Percentiles rank a stretch among this genome's conserved stretches.
phyloP scores from a whole-genome alignment of 257 asterid genomes.

The Primulina eburnea region DNA sequence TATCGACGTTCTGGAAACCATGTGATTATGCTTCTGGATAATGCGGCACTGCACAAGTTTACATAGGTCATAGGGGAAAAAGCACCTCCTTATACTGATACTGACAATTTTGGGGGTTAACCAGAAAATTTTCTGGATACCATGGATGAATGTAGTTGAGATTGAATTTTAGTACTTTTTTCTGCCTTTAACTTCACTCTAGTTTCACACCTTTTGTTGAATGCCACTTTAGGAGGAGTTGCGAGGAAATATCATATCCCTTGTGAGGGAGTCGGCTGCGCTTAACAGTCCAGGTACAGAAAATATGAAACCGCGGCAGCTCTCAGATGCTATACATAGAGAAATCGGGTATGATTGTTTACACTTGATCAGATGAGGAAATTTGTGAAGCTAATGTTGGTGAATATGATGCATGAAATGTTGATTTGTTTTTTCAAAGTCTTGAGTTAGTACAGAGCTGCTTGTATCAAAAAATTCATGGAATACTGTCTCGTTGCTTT shows the following conservation, averaged over 20 bases:
- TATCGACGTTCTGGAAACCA: not conserved
- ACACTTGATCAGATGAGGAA: not conserved
- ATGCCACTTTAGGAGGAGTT: constrained; percentile 49
- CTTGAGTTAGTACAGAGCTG: not conserved
- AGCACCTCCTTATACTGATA: not conserved
- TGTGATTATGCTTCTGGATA: not conserved
- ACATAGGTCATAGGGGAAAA: not conserved
- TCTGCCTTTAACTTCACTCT: constrained; percentile 7
- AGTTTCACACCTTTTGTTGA: constrained; percentile 14
- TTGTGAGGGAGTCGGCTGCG: constrained; percentile 70
- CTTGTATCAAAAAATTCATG: constrained; percentile 11
- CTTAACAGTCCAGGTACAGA: constrained; percentile 75
- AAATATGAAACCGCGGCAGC: constrained; percentile 89
- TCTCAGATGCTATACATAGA: constrained; percentile 87
- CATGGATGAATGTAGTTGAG: not conserved
- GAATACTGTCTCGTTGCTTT: constrained; percentile 24
- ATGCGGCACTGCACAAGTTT: too few species aligned
- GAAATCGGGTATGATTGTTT: constrained; percentile 75
- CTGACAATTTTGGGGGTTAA: not conserved
- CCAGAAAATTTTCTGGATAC: not conserved
- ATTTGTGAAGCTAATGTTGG: not conserved
- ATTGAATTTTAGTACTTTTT: not conserved
- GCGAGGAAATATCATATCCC: constrained; percentile 54
- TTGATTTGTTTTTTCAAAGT: not conserved
- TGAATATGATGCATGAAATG: not conserved